Percentiles rank a stretch among this genome's conserved stretches.
Evolutionary conservation across 306 rosid genomes (phyloP).

Genomic region (Chamaecrista fasciculata): DNA sequence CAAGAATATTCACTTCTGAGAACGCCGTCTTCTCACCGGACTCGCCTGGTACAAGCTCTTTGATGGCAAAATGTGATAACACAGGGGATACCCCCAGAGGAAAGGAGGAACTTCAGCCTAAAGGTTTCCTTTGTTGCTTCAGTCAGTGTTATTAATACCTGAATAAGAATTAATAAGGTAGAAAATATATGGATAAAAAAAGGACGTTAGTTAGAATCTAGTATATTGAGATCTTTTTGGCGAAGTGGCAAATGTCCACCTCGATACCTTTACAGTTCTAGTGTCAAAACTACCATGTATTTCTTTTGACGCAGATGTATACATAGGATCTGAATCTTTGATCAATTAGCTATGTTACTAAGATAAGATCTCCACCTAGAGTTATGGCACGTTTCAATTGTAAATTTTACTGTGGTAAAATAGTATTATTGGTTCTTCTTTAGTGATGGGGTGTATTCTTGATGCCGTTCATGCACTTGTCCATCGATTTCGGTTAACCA

Average conservation of each 20-base stretch:
- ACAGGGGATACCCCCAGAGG: constrained; percentile 66
- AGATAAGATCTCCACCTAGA: constrained; percentile 2
- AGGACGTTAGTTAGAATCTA: constrained; percentile 39
- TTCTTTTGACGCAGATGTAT: constrained; percentile 19
- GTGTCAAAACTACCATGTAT: constrained; percentile 24
- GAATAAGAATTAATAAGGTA: constrained; percentile 13
- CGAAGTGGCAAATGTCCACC: constrained; percentile 38
- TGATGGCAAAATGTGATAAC: constrained; percentile 67
- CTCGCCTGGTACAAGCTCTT: constrained; percentile 92
- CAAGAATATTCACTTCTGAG: constrained; percentile 70
- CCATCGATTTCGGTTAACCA: no score
- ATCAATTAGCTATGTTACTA: background rate
- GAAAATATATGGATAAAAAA: constrained; percentile 32
- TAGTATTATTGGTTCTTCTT: background rate
- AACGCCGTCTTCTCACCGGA: constrained; percentile 71
- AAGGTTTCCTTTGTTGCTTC: constrained; percentile 83
- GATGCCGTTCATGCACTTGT: constrained; percentile 10
- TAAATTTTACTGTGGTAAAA: background rate
- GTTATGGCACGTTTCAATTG: background rate
- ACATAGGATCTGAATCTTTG: constrained; percentile 17
- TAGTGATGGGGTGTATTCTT: background rate
- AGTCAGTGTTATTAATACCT: constrained; percentile 68
- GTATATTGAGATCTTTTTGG: constrained; percentile 44
- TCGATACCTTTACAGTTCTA: constrained; percentile 31
- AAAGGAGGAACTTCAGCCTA: constrained; percentile 54